Conservation (phyloP, 176 grass and related monocot genomes). For the Oryza australiensis region DNA sequence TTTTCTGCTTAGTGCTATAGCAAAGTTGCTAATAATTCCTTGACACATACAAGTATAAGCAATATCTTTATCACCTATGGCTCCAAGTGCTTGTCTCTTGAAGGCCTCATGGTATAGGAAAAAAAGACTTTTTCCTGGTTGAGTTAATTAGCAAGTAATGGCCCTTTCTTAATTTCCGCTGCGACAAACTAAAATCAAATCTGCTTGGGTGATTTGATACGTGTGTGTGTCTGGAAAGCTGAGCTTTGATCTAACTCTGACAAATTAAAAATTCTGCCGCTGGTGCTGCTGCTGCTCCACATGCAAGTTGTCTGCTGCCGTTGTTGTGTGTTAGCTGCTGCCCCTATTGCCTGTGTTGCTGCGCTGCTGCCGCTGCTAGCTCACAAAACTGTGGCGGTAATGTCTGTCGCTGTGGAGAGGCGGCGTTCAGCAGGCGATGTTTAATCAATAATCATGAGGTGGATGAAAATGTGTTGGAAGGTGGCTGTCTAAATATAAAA, state of each 20-base stretch:
- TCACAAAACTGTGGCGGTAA: no score
- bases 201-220: conserved; percentile 36
- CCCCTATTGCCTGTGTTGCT: no score
- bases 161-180: background rate
- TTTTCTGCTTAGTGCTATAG: conserved; percentile 13
- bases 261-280: background rate
- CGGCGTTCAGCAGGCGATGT: no score
- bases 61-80: conserved; percentile 16
- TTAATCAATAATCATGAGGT: no score
- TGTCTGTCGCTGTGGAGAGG: no score
- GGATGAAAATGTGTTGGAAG: no score
- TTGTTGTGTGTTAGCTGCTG: no score
- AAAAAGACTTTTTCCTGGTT: background rate
- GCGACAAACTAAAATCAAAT: background rate
- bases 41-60: conserved; percentile 20
- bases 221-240: conserved; percentile 40
- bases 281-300: no score
- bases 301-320: no score
- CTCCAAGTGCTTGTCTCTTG: conserved; percentile 39
- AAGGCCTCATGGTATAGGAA: conserved; percentile 13
- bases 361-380: no score
- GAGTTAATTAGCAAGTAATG: conserved; percentile 18
- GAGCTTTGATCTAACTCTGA: conserved; percentile 41
- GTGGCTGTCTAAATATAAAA: no score
- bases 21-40: conserved; percentile 30